Percentiles rank a stretch among this genome's conserved stretches.
These are phyloP conservation scores for Thraustochytrium striatum DNA, from an alignment of 352 stramenopile species.

Conservation along the genomic window DNA sequence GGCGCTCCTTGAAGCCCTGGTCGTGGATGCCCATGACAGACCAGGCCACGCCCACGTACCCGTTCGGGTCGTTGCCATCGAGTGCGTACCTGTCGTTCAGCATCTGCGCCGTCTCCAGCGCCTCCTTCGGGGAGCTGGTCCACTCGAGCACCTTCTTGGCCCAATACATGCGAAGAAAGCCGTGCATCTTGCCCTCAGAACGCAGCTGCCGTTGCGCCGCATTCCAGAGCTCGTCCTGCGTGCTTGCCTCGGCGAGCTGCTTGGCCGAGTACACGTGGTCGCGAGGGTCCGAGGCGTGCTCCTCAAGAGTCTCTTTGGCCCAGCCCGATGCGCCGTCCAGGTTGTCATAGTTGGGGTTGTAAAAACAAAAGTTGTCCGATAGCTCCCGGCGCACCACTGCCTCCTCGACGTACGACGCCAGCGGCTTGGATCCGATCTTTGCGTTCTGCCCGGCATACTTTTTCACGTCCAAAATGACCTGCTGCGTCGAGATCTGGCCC, in stretches of 20 bases:
- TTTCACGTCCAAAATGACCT: slow-evolving; percentile 63
- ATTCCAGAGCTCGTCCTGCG: slow-evolving; percentile 97
- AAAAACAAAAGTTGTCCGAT: slow-evolving; percentile 94
- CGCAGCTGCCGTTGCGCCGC: slow-evolving; percentile 92
- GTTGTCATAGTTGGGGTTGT: slow-evolving; percentile 89
- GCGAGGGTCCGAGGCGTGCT: slow-evolving; percentile 76
- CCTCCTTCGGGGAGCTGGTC: slow-evolving; percentile 80
- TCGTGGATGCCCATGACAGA: slow-evolving; percentile 92
- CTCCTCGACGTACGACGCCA: slow-evolving; percentile 93
- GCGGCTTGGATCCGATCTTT: slow-evolving; percentile 62
- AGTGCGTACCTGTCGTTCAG: slow-evolving; percentile 98
- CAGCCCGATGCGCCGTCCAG: slow-evolving; percentile 72
- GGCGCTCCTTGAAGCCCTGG: slow-evolving; percentile 89
- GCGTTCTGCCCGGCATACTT: slow-evolving; percentile 66
- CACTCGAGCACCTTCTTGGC: slow-evolving; percentile 98
- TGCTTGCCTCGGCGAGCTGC: slow-evolving; percentile 83
- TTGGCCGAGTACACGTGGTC: slow-evolving; percentile 82
- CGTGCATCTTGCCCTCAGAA: slow-evolving; percentile 83
- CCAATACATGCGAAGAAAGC: slow-evolving; percentile 97
- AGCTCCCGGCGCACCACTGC: slow-evolving; percentile 92
- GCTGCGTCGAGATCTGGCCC: slow-evolving; percentile 75
- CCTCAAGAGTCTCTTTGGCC: slow-evolving; percentile 80
- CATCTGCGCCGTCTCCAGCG: slow-evolving; percentile 82
- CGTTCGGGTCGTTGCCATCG: slow-evolving; percentile 88
- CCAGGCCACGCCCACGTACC: slow-evolving; percentile 65